These are phyloP conservation scores for Sclerotinia trifoliorum DNA, from an alignment of 2,329 filamentous ascomycete genomes.

Conservation along the genomic window DNA sequence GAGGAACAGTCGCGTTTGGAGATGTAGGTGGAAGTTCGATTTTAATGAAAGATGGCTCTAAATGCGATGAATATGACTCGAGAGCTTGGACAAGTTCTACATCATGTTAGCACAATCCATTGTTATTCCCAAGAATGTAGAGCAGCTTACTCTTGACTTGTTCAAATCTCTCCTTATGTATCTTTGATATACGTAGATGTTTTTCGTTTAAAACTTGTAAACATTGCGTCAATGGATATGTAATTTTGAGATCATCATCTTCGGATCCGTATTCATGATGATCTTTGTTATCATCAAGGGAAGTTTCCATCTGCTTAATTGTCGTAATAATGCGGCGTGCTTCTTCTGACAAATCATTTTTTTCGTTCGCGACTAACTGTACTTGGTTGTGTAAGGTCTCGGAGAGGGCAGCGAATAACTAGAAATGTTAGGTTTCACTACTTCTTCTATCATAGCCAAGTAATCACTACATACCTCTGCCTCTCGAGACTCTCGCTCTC, in stretches of 20 bases:
- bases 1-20: slow-evolving; percentile 71
- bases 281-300: slow-evolving; percentile 72
- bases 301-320: slow-evolving; percentile 91
- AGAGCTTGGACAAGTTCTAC: slow-evolving; percentile 88
- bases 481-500: slow-evolving; percentile 89
- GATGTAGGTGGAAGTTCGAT: slow-evolving; percentile 81
- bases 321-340: slow-evolving; percentile 79
- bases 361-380: slow-evolving; percentile 79
- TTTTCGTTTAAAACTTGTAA: slow-evolving; percentile 81
- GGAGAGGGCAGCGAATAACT: slow-evolving; percentile 90
- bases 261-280: slow-evolving; percentile 64
- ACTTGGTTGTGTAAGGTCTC: slow-evolving; percentile 91
- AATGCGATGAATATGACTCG: slow-evolving; percentile 93
- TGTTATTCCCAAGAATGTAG: background rate
- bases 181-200: slow-evolving; percentile 72
- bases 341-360: slow-evolving; percentile 86
- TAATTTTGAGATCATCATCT: slow-evolving; percentile 69
- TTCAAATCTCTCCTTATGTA: slow-evolving; percentile 89
- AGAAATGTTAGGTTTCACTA: slow-evolving; percentile 28
- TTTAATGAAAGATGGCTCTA: slow-evolving; percentile 83
- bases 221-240: slow-evolving; percentile 79
- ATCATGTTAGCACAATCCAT: slow-evolving; percentile 26
- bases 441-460: slow-evolving; percentile 4
- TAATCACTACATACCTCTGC: slow-evolving; percentile 65
- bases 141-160: slow-evolving; percentile 83